Evolutionary conservation across 345 rosid genomes (phyloP), one percentile per base, ranked within the genome.

Genomic region (Erysimum cheiranthoides): DNA sequence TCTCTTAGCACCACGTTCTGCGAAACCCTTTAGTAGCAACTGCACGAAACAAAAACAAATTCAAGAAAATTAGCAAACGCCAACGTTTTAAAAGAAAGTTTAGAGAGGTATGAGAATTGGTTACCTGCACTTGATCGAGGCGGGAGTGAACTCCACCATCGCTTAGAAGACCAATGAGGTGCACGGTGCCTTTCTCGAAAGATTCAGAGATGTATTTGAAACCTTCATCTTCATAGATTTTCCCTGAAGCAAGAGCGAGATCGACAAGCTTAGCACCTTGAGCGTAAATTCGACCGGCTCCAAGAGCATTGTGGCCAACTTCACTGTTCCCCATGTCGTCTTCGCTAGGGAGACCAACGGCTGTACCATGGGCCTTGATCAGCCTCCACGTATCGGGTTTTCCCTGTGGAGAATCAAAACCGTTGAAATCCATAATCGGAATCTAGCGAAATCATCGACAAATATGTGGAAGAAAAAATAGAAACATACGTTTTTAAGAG

Each of bases 241-340:
- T 89, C 25, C 96, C 97, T 2, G 97, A 89, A 38, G 86, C 99
- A 82, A 95, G 90, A 47, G 99, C 99, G 30, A 73, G 43, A 77
- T 95, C 99, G 6, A 90, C 97, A 73, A 93, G 99, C 90, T 93
- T 90, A 30, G 98, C 99, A 66, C 99, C 99, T 79, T 95, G 99
- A 53, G 97, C 99, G 76, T 65, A 95, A 58, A 95, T 92, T 13
- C 98, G 86, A 11, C 99, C 98, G 42, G 99, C 97, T 6, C 99
- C 98, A 11, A 95, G 99, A 18, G 99, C 99, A 69, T 95, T 95
- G 68, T 95, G 99, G 62, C 99, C 99, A n/a, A 92, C 99, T 78
- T 95, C 99, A 71, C 99, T 95, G 81, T 95, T 95, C 17, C 99
- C 99, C 99, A 92, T 92, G 69, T 95, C 99, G 74, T 95, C 99